Base-by-base conservation (phyloP, 352 stramenopile species). In the Phytophthora ohioensis region DNA sequence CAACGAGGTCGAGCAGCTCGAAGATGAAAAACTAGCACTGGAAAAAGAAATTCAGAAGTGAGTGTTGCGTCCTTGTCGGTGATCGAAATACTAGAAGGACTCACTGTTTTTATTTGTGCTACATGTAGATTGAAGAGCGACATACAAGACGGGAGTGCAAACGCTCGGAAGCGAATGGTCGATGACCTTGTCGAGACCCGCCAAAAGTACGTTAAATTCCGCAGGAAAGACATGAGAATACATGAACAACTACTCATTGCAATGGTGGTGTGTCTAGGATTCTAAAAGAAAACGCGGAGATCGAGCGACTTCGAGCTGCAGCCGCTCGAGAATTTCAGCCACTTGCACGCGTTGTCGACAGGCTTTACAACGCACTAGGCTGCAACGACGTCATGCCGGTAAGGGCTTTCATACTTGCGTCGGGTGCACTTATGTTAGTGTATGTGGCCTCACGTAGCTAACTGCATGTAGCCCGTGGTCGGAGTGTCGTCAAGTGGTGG, bases 331-430 rank as follows among this genome's bases (percentile, higher is more conserved):
- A 94, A 65, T 94, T 94, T 57, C 82, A 91, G 41, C 85, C 87
- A 21, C 81, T 92, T 36, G 84, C 87, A 5, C 80, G 87, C 8
- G 75, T 88, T 10, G 87, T 94, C 21, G 87, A 94, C 31, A 81
- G 83, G 1, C 68, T 93, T 5, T 94, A 94, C 77, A 94, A 94
- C 49, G 73, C 84, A 0, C 72, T 94, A 0, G 85, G 85, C 7
- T 94, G 87, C 76, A 92, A 92, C 64, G 85, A 93, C n/a, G 81
- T 94, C 55, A 84, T 92, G 61, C 84, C 81, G 52, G 83, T 92
- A 72, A 17, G 10, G 21, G 41, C 31, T 27, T 53, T 48, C 0
- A 4, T 15, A 21, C 7, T 64, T 38, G 10, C 21, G 21, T 27
- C 21, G 21, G 21, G 21, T 27, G 21, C 21, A 27, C 21, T 27